Evolutionary conservation across 108 stramenopile species (phyloP).

Genomic region (Parmales sp.): DNA sequence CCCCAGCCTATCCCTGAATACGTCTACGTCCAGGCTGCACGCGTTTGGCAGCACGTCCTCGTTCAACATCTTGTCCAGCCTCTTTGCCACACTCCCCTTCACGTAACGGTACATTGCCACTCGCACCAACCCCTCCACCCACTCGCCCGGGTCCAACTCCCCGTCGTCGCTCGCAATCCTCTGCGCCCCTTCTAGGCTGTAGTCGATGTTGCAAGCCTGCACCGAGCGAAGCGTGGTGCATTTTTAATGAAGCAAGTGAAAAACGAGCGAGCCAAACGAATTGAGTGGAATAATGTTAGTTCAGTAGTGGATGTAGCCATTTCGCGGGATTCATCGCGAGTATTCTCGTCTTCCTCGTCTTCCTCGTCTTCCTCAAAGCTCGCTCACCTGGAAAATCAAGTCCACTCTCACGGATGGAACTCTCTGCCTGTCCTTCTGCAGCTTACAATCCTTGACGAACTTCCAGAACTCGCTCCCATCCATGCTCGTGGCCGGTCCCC

Average conservation of each 20-base stretch:
- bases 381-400: not conserved
- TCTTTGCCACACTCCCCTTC: not conserved
- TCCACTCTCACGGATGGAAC: conserved; percentile 1
- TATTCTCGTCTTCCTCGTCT: no score
- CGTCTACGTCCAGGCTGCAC: conserved; percentile 7
- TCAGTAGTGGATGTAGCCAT: no score
- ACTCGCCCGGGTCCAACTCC: conserved; percentile 1
- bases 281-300: no score
- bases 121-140: not conserved
- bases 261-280: no score
- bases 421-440: conserved; percentile 3
- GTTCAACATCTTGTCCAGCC: conserved; percentile 9
- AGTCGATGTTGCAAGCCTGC: conserved; percentile 11
- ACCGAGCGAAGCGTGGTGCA: no score
- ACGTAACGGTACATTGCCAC: conserved; percentile 5
- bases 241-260: no score
- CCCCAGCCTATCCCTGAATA: conserved; percentile 6
- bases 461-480: conserved; percentile 8
- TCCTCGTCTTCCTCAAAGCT: no score
- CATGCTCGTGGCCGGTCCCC: conserved; percentile 2
- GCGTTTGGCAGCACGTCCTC: conserved; percentile 12
- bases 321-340: no score
- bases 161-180: conserved; percentile 8
- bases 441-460: conserved; percentile 7
- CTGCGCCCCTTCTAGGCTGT: not conserved